Percentiles rank a stretch among this genome's conserved stretches.
Evolutionary conservation across 257 asterid genomes (phyloP).

Genomic region (Orobanche coerulescens): DNA sequence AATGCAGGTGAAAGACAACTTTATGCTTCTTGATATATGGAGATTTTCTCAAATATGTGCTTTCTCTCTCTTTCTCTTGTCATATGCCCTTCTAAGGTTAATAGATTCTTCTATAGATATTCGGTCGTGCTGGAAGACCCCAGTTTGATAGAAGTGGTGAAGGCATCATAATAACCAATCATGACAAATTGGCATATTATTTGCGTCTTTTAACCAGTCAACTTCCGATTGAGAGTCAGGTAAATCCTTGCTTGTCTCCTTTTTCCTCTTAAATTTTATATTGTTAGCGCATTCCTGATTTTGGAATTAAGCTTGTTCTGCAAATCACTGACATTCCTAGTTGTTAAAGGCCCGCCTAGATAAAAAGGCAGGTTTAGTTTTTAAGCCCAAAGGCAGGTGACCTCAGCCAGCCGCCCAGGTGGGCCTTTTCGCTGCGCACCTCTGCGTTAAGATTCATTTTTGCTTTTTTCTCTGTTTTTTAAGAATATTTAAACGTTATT

Average conservation of each 20-base stretch:
- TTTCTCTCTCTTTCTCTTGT: neutral
- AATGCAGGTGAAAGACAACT: constrained; percentile 66
- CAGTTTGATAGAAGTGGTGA: constrained; percentile 99
- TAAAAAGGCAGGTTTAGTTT: too few relatives aligned
- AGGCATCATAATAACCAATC: constrained; percentile 89
- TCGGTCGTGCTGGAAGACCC: constrained; percentile 99
- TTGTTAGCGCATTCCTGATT: neutral
- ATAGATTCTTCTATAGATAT: constrained; percentile 48
- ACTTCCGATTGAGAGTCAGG: constrained; percentile 99
- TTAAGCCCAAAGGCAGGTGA: too few relatives aligned
- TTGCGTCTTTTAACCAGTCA: constrained; percentile 90
- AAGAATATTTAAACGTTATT: too few relatives aligned
- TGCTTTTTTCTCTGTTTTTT: too few relatives aligned
- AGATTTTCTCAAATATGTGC: neutral
- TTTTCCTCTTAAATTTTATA: constrained; percentile 4
- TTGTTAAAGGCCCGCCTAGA: too few relatives aligned
- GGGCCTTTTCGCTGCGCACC: too few relatives aligned
- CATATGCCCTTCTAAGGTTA: constrained; percentile 20
- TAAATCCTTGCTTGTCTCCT: constrained; percentile 20
- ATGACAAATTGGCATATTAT: constrained; percentile 83
- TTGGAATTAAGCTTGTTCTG: constrained; percentile 15
- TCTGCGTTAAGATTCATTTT: too few relatives aligned
- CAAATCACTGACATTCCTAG: neutral
- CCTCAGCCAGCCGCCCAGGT: too few relatives aligned
- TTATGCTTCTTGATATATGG: constrained; percentile 14